Evolutionary conservation across 2,329 filamentous ascomycete genomes (phyloP).

Genomic region (Madurella fahalii): DNA sequence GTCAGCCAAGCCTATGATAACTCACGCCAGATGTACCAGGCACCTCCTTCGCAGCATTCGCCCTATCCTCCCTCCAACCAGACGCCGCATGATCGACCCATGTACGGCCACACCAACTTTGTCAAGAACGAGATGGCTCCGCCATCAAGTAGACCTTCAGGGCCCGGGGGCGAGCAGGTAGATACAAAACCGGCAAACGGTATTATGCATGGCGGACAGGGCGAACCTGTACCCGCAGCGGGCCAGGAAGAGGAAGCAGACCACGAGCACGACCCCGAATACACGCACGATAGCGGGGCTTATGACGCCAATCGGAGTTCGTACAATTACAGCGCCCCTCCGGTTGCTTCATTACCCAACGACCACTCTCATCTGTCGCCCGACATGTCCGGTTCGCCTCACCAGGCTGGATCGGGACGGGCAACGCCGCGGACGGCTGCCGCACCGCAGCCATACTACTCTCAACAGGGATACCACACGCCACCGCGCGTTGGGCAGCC

Average conservation of each 20-base stretch:
- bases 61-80: conserved; percentile 64
- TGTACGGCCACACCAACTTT: conserved; percentile 68
- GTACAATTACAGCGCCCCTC: conserved; percentile 73
- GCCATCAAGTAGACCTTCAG: conserved; percentile 59
- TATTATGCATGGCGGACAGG: conserved; percentile 53
- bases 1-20: conserved; percentile 68
- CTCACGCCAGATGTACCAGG: conserved; percentile 74
- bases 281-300: conserved; percentile 74
- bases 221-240: conserved; percentile 51
- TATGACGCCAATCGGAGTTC: conserved; percentile 69
- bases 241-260: conserved; percentile 63
- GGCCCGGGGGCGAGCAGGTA: conserved; percentile 56
- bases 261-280: conserved; percentile 74
- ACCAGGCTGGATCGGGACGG: conserved; percentile 75
- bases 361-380: conserved; percentile 75
- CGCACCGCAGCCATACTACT: conserved; percentile 69
- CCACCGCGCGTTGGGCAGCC: conserved; percentile 67
- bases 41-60: conserved; percentile 62
- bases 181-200: conserved; percentile 64
- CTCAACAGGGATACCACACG: conserved; percentile 68
- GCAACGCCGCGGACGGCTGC: conserved; percentile 79
- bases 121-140: conserved; percentile 88
- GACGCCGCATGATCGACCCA: conserved; percentile 54
- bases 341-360: conserved; percentile 61
- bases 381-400: conserved; percentile 80